These are phyloP conservation scores for Tieghemiomyces parasiticus DNA, from an alignment of 192 early-diverging fungal genomes.

Conservation along the genomic window DNA sequence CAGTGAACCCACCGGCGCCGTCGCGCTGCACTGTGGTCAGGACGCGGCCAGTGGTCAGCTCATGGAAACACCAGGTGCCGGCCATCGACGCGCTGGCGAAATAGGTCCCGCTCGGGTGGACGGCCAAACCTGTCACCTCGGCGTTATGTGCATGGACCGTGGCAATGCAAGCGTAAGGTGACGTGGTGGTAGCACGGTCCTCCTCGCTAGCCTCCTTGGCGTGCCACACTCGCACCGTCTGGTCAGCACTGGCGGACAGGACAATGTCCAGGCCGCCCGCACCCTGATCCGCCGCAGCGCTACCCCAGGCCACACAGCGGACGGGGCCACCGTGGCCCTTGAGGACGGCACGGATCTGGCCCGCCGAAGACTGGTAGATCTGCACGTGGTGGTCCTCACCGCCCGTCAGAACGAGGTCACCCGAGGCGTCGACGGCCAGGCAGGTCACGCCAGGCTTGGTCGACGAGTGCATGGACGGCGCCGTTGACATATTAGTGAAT, in stretches of 20 bases:
- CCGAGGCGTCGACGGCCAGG: conserved; percentile 36
- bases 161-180: conserved; percentile 12
- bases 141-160: conserved; percentile 50
- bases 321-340: conserved; percentile 81
- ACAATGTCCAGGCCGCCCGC: conserved; percentile 32
- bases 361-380: conserved; percentile 47
- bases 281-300: conserved; percentile 25
- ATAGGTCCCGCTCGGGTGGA: conserved; percentile 73
- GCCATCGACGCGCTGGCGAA: conserved; percentile 60
- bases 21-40: conserved; percentile 26
- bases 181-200: too few relatives aligned
- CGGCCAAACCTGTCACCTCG: conserved; percentile 53
- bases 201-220: conserved; percentile 28
- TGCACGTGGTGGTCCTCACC: conserved; percentile 64
- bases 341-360: conserved; percentile 45
- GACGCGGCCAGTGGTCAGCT: conserved; percentile 43
- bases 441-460: conserved; percentile 53
- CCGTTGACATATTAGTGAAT: conserved; percentile 28
- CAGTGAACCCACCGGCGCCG: conserved; percentile 14
- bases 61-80: conserved; percentile 67
- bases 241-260: conserved; percentile 64
- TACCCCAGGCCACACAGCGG: conserved; percentile 50
- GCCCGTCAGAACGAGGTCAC: conserved; percentile 57
- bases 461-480: conserved; percentile 53
- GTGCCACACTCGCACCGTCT: conserved; percentile 63